These are phyloP conservation scores for Macrotyloma uniflorum DNA, from an alignment of 306 rosid genomes.

Conservation along the genomic window DNA sequence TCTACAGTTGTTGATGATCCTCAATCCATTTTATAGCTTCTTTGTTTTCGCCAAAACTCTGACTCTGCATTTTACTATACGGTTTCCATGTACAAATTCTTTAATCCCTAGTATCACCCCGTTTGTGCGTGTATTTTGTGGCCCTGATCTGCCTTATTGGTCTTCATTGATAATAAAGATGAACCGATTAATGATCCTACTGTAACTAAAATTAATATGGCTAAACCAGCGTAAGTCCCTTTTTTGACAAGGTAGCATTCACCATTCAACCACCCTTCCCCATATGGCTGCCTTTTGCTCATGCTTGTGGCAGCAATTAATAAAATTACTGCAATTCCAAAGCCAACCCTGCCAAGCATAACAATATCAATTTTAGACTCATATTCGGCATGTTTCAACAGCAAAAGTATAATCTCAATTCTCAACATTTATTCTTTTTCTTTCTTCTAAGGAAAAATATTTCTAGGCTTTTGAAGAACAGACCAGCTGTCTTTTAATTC, in stretches of 20 bases:
- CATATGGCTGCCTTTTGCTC: constrained; percentile 71
- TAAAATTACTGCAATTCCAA: constrained; percentile 58
- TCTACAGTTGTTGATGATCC: constrained; percentile 4
- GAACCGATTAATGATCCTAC: constrained; percentile 54
- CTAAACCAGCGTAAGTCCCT: constrained; percentile 64
- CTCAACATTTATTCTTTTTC: background rate
- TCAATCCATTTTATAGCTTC: constrained; percentile 3
- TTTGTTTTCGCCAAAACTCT: constrained; percentile 8
- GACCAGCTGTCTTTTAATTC: constrained; percentile 26
- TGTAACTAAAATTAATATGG: constrained; percentile 54
- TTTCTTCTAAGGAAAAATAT: background rate
- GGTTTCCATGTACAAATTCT: background rate
- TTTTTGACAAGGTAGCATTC: constrained; percentile 76
- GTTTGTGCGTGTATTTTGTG: constrained; percentile 49
- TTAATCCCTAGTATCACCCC: constrained; percentile 30
- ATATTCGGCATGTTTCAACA: background rate
- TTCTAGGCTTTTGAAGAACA: constrained; percentile 15
- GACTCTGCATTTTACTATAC: background rate
- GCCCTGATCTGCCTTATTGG: constrained; percentile 44
- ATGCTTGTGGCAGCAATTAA: constrained; percentile 70
- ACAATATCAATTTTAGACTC: constrained; percentile 21
- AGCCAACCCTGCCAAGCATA: constrained; percentile 70
- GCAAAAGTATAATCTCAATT: background rate
- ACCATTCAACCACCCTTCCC: constrained; percentile 83
- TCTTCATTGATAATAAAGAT: constrained; percentile 42